phyloP scores from a whole-genome alignment of 257 asterid genomes.

The Nicotiana obtusifolia region DNA sequence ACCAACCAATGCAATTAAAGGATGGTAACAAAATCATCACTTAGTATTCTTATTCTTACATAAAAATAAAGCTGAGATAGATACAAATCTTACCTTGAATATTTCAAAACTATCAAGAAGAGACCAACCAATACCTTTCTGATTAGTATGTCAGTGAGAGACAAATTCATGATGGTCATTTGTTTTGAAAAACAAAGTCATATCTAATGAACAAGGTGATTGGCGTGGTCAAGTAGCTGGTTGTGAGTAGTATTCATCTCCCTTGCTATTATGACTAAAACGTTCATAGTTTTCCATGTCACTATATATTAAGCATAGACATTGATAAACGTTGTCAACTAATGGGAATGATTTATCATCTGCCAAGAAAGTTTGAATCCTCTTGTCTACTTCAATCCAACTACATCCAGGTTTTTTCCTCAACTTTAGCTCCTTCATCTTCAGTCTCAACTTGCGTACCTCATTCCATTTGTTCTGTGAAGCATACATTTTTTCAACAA shows the following conservation, averaged over 20 bases:
- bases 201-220: not conserved
- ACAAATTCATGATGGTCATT: not conserved
- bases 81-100: not conserved
- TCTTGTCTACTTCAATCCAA: slow-evolving; percentile 67
- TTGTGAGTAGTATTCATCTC: not conserved
- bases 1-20: not conserved
- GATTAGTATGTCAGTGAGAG: not conserved
- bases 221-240: not conserved
- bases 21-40: not conserved
- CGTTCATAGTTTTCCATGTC: slow-evolving; percentile 49
- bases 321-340: slow-evolving; percentile 41
- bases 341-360: slow-evolving; percentile 38
- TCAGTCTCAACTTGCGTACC: slow-evolving; percentile 44
- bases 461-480: slow-evolving; percentile 49
- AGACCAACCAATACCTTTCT: not conserved
- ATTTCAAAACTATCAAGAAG: not conserved
- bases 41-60: not conserved
- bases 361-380: slow-evolving; percentile 44
- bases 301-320: slow-evolving; percentile 36
- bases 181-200: not conserved
- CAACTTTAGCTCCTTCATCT: slow-evolving; percentile 59
- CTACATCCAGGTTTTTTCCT: slow-evolving; percentile 66
- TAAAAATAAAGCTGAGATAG: not conserved
- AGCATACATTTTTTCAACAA: slow-evolving; percentile 63
- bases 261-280: not conserved